A percentile compares a stretch with the other conserved stretches of the same genome.
These are phyloP conservation scores for Exophiala sp. DNA, from an alignment of 2,329 filamentous ascomycete species.

Conservation along the genomic window DNA sequence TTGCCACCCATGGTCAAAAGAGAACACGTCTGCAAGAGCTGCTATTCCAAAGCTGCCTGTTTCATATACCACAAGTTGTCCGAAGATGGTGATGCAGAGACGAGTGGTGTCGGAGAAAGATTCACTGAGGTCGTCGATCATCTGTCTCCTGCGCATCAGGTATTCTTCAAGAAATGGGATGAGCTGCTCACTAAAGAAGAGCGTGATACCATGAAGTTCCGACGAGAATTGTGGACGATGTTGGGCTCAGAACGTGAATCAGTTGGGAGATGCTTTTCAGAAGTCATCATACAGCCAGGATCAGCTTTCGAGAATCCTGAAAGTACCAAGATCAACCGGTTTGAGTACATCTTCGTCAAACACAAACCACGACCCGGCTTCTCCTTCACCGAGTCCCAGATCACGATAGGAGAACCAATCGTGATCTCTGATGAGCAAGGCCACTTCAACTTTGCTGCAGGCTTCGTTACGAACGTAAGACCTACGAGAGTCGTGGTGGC, in stretches of 20 bases:
- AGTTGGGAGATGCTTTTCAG: conserved; percentile 82
- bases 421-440: conserved; percentile 95
- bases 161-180: conserved; percentile 96
- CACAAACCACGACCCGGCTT: conserved; percentile 59
- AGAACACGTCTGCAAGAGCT: conserved; percentile 75
- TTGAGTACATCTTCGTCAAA: conserved; percentile 80
- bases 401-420: conserved; percentile 81
- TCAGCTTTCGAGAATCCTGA: conserved; percentile 67
- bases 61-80: conserved; percentile 91
- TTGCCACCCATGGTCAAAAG: conserved; percentile 83
- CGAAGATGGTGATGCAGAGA: conserved; percentile 76
- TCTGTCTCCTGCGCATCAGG: conserved; percentile 68
- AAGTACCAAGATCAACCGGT: conserved; percentile 84
- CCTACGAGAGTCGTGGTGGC: conserved; percentile 77
- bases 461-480: conserved; percentile 76
- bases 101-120: conserved; percentile 73
- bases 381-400: conserved; percentile 87
- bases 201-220: conserved; percentile 79
- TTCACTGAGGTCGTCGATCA: conserved; percentile 79
- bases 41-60: conserved; percentile 86
- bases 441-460: conserved; percentile 90
- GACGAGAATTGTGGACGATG: conserved; percentile 95
- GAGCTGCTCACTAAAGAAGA: conserved; percentile 90
- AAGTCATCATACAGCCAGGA: conserved; percentile 77
- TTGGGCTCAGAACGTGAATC: conserved; percentile 82